Evolutionary conservation across 805 yeast species (phyloP).

Genomic region (Myxozyma udenii): DNA sequence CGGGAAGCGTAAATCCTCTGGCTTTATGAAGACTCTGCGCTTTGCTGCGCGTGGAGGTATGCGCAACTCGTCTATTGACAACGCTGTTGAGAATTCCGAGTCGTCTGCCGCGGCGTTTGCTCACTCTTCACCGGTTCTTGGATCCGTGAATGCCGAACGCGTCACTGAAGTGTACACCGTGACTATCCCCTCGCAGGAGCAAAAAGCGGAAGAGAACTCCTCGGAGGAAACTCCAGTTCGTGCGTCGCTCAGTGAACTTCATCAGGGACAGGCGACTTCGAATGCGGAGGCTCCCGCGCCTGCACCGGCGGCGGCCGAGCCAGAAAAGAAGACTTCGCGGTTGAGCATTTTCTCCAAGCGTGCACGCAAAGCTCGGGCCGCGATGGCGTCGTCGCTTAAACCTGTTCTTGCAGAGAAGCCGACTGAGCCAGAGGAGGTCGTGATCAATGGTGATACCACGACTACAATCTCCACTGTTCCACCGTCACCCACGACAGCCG

Average conservation of each 20-base stretch:
- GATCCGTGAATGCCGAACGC: neutral
- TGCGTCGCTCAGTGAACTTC: too few relatives aligned
- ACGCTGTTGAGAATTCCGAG: too few relatives aligned
- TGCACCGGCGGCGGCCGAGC: too few relatives aligned
- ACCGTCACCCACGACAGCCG: slow-evolving; percentile 6
- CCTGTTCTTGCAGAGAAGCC: neutral
- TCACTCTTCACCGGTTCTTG: too few relatives aligned
- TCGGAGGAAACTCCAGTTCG: neutral
- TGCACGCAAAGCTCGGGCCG: slow-evolving; percentile 14
- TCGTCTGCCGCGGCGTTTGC: too few relatives aligned
- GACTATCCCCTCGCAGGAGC: neutral
- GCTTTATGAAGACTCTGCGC: too few relatives aligned
- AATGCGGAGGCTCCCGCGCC: too few relatives aligned
- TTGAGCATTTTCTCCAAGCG: slow-evolving; percentile 7
- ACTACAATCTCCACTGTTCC: slow-evolving; percentile 11
- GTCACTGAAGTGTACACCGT: neutral
- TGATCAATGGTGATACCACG: neutral
- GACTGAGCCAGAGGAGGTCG: neutral
- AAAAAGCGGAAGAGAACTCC: neutral
- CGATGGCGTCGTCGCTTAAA: neutral
- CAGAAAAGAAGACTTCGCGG: neutral
- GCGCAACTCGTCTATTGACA: too few relatives aligned
- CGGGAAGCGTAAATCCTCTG: too few relatives aligned
- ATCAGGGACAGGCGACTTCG: too few relatives aligned
- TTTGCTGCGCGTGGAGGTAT: too few relatives aligned